phyloP scores from a whole-genome alignment of 441 rosid species.

The Populus hybrid region DNA sequence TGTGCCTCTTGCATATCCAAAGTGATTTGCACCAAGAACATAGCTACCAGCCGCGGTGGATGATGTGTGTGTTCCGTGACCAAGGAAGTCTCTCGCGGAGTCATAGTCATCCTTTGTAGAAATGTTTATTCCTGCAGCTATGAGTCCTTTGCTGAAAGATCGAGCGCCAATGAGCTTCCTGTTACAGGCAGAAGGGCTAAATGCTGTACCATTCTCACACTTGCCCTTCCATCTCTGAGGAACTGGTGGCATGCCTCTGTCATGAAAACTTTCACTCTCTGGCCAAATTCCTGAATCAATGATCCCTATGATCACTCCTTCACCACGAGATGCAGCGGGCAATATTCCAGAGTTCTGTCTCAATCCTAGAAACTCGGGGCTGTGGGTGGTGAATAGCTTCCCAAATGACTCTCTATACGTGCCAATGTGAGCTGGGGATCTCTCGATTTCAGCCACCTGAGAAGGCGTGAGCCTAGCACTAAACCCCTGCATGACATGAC shows the following conservation, averaged over 20 bases:
- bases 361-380: conserved; percentile 67
- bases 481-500: conserved; percentile 74
- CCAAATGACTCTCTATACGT: conserved; percentile 52
- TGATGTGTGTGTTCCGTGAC: conserved; percentile 82
- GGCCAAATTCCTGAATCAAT: conserved; percentile 74
- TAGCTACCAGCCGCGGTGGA: conserved; percentile 68
- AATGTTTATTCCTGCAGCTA: conserved; percentile 29
- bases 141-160: conserved; percentile 62
- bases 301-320: conserved; percentile 63
- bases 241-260: conserved; percentile 50
- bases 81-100: conserved; percentile 62
- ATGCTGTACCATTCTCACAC: conserved; percentile 47
- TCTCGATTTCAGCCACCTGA: conserved; percentile 34
- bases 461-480: conserved; percentile 45
- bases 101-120: conserved; percentile 43
- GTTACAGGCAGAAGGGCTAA: conserved; percentile 36
- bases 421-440: conserved; percentile 48
- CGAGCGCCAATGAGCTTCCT: conserved; percentile 41
- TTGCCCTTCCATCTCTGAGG: conserved; percentile 67
- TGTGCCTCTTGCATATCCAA: conserved; percentile 66
- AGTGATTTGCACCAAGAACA: conserved; percentile 45
- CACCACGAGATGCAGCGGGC: conserved; percentile 66
- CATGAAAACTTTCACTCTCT: conserved; percentile 58
- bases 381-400: conserved; percentile 61
- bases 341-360: conserved; percentile 51